phyloP scores from a whole-genome alignment of 345 rosid genomes.

The Dimocarpus longan region DNA sequence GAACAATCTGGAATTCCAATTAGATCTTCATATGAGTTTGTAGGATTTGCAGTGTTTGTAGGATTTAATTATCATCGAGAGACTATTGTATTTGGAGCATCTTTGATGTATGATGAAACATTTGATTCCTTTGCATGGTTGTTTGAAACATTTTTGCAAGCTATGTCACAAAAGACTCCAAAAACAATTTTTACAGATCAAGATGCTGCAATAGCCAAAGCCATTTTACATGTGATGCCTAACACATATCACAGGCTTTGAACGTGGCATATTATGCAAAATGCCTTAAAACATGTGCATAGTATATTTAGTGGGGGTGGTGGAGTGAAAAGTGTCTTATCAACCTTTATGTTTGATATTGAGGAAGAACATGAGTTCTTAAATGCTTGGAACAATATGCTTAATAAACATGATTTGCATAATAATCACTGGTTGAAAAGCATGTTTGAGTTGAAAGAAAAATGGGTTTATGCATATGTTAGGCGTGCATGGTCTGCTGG shows the following conservation, averaged over 20 bases:
- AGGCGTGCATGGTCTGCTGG: background rate
- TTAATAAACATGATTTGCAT: background rate
- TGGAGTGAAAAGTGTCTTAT: background rate
- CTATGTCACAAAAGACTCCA: background rate
- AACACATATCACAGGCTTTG: background rate
- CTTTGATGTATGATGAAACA: too few species aligned
- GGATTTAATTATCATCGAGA: conserved; percentile 16
- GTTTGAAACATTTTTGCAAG: conserved; percentile 5
- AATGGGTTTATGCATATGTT: background rate
- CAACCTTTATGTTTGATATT: background rate
- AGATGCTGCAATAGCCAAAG: background rate
- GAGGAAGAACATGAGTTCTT: conserved; percentile 3
- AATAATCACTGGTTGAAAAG: background rate
- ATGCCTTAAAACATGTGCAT: background rate
- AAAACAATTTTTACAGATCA: conserved; percentile 10
- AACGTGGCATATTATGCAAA: conserved; percentile 6
- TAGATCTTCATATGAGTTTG: background rate
- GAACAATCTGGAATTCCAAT: background rate
- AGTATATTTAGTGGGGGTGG: background rate
- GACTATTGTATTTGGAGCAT: too few species aligned
- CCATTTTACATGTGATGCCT: background rate
- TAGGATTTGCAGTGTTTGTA: conserved; percentile 5
- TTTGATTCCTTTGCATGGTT: conserved; percentile 7
- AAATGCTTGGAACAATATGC: background rate
- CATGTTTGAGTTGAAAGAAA: background rate